phyloP scores from a whole-genome alignment of 2,329 filamentous ascomycete genomes.

The Capronia americana region DNA sequence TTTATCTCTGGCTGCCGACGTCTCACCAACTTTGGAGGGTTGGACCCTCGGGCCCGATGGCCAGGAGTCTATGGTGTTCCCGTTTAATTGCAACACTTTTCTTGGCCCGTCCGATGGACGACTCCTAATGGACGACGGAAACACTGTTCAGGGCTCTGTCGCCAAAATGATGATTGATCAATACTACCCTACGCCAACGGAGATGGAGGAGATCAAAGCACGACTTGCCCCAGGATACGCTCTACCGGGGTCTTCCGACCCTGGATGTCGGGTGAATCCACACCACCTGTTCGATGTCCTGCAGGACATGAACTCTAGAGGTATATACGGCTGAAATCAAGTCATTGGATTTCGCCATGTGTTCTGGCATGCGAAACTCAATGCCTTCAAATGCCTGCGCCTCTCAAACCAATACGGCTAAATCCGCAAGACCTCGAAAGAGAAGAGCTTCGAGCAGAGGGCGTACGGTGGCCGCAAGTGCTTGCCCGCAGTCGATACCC shows the following conservation, averaged over 20 bases:
- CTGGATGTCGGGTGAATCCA: constrained; percentile 49
- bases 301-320: constrained; percentile 9
- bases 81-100: constrained; percentile 20
- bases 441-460: constrained; percentile 88
- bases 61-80: neutral
- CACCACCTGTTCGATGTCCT: constrained; percentile 33
- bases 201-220: constrained; percentile 46
- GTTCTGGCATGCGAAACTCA: neutral
- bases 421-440: constrained; percentile 76
- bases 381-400: constrained; percentile 19
- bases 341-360: neutral
- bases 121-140: constrained; percentile 25
- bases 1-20: neutral
- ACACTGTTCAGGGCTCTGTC: constrained; percentile 49
- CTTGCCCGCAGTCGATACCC: constrained; percentile 78
- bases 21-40: neutral
- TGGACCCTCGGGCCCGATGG: constrained; percentile 16
- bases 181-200: constrained; percentile 47
- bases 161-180: constrained; percentile 48
- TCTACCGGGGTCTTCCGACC: constrained; percentile 40
- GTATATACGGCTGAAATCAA: neutral
- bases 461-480: constrained; percentile 80
- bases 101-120: constrained; percentile 7
- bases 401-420: constrained; percentile 62
- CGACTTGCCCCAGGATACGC: constrained; percentile 46